Percentiles rank a stretch among this genome's conserved stretches.
Conservation (phyloP, 345 rosid genomes). For the Bruguiera parviflora region DNA sequence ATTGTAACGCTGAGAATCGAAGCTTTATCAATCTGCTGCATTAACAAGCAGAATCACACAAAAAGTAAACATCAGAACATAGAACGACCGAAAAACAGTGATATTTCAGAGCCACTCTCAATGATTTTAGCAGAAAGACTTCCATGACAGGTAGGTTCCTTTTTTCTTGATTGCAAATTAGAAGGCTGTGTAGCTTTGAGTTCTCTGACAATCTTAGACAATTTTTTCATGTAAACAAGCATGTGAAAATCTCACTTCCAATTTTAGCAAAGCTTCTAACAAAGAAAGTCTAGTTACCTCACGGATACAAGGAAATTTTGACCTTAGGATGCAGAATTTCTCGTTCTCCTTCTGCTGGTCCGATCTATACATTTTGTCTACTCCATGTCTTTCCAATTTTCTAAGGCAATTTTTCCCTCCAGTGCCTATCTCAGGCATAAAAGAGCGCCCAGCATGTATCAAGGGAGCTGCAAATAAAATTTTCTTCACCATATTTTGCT, state of each 20-base stretch:
- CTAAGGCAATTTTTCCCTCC: slow-evolving; percentile 13
- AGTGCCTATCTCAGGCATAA: slow-evolving; percentile 20
- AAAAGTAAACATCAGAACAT: not conserved
- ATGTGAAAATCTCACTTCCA: not conserved
- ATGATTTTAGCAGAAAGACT: too few relatives aligned
- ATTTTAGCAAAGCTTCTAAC: not conserved
- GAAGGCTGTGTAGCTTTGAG: too few relatives aligned
- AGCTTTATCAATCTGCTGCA: slow-evolving; percentile 54
- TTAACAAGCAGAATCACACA: slow-evolving; percentile 7
- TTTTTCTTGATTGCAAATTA: too few relatives aligned
- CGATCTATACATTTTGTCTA: slow-evolving; percentile 15
- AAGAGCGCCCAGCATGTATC: slow-evolving; percentile 36
- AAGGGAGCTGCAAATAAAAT: slow-evolving; percentile 58
- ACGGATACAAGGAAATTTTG: slow-evolving; percentile 53
- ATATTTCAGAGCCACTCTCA: too few relatives aligned
- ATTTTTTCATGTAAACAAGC: not conserved
- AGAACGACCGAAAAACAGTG: too few relatives aligned
- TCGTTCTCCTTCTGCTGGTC: slow-evolving; percentile 46
- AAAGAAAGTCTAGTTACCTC: slow-evolving; percentile 43
- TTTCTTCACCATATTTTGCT: slow-evolving; percentile 57
- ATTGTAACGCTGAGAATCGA: slow-evolving; percentile 62
- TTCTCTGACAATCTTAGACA: slow-evolving; percentile 5
- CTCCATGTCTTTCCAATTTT: slow-evolving; percentile 15
- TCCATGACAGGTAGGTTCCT: too few relatives aligned
- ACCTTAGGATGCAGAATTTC: slow-evolving; percentile 49